phyloP scores from a whole-genome alignment of 2,329 filamentous ascomycete species.

The Calonectria leucothoes region DNA sequence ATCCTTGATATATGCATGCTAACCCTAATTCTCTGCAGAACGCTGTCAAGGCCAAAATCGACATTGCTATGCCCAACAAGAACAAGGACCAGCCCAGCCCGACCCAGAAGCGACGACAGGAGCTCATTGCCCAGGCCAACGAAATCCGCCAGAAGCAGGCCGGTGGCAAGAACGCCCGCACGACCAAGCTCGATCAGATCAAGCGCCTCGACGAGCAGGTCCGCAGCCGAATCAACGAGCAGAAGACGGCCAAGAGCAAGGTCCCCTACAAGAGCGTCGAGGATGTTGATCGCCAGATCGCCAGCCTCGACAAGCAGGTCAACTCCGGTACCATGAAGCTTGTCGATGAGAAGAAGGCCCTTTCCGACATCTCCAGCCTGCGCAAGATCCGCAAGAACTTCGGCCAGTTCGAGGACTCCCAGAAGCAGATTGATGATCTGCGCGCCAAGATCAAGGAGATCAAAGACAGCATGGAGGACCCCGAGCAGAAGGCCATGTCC shows the following conservation, averaged over 20 bases:
- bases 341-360: constrained; percentile 96
- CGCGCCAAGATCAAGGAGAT: constrained; percentile 90
- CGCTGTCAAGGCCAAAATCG: constrained; percentile 88
- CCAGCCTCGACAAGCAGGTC: constrained; percentile 84
- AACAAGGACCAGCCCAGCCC: constrained; percentile 84
- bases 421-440: constrained; percentile 90
- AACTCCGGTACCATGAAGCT: constrained; percentile 92
- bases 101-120: constrained; percentile 83
- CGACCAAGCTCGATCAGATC: constrained; percentile 86
- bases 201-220: constrained; percentile 92
- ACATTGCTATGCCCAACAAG: constrained; percentile 79
- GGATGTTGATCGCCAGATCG: constrained; percentile 87
- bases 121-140: constrained; percentile 84
- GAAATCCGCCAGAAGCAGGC: constrained; percentile 90
- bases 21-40: constrained; percentile 67
- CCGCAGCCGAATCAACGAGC: constrained; percentile 85
- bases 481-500: constrained; percentile 87
- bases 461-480: constrained; percentile 90
- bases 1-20: constrained; percentile 31
- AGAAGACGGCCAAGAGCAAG: constrained; percentile 86
- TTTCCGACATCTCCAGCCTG: constrained; percentile 83
- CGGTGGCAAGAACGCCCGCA: constrained; percentile 85
- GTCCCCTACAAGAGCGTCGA: constrained; percentile 88
- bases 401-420: constrained; percentile 81
- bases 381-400: constrained; percentile 95